phyloP scores from a whole-genome alignment of 768 basidiomycete genomes.

The Neoboletus subvelutipes region DNA sequence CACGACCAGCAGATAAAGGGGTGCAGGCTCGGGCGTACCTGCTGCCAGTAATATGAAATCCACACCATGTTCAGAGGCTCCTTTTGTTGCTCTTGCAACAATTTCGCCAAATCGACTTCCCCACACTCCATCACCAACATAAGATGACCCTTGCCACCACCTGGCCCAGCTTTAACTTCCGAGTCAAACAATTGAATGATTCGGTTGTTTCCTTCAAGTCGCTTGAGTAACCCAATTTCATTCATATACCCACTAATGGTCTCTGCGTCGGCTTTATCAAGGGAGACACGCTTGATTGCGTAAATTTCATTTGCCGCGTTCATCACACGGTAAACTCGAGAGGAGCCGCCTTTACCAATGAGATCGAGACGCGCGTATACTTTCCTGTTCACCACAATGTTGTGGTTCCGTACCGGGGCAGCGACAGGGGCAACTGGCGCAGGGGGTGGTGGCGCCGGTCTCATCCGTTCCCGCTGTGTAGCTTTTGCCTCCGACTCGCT shows the following conservation, averaged over 20 bases:
- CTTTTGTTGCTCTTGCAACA: slow-evolving; percentile 82
- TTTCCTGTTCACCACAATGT: slow-evolving; percentile 61
- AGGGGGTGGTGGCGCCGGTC: slow-evolving; percentile 39
- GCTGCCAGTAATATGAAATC: slow-evolving; percentile 95
- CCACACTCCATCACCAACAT: slow-evolving; percentile 96
- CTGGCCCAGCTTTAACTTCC: slow-evolving; percentile 67
- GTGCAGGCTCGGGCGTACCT: slow-evolving; percentile 50
- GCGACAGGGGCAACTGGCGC: slow-evolving; percentile 20
- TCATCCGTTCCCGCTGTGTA: slow-evolving; percentile 24
- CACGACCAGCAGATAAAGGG: not conserved
- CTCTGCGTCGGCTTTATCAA: slow-evolving; percentile 87
- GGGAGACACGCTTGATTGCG: slow-evolving; percentile 89
- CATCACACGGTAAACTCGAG: slow-evolving; percentile 92
- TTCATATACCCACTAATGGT: slow-evolving; percentile 94
- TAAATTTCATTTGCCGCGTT: slow-evolving; percentile 73
- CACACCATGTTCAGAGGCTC: slow-evolving; percentile 90
- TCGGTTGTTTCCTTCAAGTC: slow-evolving; percentile 89
- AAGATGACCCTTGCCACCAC: slow-evolving; percentile 70
- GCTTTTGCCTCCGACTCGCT: slow-evolving; percentile 34
- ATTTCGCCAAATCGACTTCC: slow-evolving; percentile 84
- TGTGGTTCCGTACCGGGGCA: slow-evolving; percentile 39
- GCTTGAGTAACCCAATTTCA: slow-evolving; percentile 89
- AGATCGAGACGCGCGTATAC: slow-evolving; percentile 82
- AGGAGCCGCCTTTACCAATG: slow-evolving; percentile 92
- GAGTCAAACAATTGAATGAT: slow-evolving; percentile 92